Base-by-base conservation (phyloP, 768 basidiomycete species). In the Grammothele lineata region DNA sequence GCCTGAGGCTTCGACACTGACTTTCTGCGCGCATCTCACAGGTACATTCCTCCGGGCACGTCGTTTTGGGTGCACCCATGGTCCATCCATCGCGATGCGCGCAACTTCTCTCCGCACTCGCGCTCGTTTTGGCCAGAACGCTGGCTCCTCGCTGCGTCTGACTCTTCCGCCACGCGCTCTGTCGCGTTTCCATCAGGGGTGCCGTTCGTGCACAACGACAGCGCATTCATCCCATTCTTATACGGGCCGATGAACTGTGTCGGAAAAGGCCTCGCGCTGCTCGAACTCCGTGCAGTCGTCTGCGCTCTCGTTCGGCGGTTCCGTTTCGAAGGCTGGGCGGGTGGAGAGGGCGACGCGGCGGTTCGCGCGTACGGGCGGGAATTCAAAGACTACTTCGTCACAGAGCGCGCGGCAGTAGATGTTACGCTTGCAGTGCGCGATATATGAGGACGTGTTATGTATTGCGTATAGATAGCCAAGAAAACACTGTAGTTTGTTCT, bases 211-310 rank as follows among this genome's bases (percentile, higher is more conserved):
- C 48, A 55, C 40, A 63, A 70, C 48, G n/a, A 51, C 14, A 39
- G 41, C 43, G 70, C 62, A 9, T 74, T 67, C 59, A 63, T 70
- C 26, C 71, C 74, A 1, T 73, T 73, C 53, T 73, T 71, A 21
- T 59, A 62, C 32, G 77, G 78, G 0, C 75, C 76, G 12, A 67
- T 70, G 12, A 75, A 75, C 51, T 80, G 80, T 51, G 70, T 67
- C 10, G 78, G 77, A 15, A 71, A 68, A 53, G 51, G 69, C 59
- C 59, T 73, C 17, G 74, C 74, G 37, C 54, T 66, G 45, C 56
- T 59, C 23, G 67, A 70, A 48, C 38, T 70, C 53, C 62, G 63
- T 37, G 57, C 51, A 37, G 50, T 70, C 23, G 22, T 68, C 8
- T 57, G 59, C 24, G 34, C 62, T 17, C 41, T 71, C 34, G 41